Evolutionary conservation across 1,139 yeast species (phyloP).

Genomic region (Spencermartinsiella ligniputridi): DNA sequence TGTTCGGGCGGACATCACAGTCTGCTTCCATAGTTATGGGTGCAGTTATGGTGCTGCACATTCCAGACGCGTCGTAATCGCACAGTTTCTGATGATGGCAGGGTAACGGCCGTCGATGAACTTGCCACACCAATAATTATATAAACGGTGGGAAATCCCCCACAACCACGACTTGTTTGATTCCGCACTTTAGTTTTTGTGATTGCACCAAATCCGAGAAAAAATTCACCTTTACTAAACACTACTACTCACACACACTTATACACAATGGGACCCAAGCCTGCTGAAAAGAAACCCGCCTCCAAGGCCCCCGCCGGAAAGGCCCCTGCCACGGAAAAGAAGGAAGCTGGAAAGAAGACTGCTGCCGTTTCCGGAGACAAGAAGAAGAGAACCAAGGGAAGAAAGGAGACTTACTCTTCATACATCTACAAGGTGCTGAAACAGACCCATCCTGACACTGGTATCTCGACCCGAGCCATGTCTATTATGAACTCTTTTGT

Average conservation of each 20-base stretch:
- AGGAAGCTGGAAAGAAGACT: slow-evolving; percentile 94
- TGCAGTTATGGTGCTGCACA: background rate
- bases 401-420: slow-evolving; percentile 99
- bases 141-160: background rate
- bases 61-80: background rate
- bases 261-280: slow-evolving; percentile 85
- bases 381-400: slow-evolving; percentile 94
- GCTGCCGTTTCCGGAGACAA: slow-evolving; percentile 63
- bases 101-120: background rate
- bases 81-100: background rate
- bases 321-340: slow-evolving; percentile 83
- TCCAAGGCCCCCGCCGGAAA: slow-evolving; percentile 81
- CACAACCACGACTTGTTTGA: slow-evolving; percentile 15
- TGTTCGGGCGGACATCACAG: slow-evolving; percentile 16
- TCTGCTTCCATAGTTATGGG: background rate
- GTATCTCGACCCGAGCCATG: slow-evolving; percentile 99
- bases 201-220: slow-evolving; percentile 28
- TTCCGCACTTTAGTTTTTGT: slow-evolving; percentile 21
- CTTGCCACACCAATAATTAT: background rate
- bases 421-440: slow-evolving; percentile 97
- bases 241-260: slow-evolving; percentile 1
- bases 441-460: slow-evolving; percentile 99
- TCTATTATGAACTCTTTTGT: slow-evolving; percentile 98
- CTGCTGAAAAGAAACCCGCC: slow-evolving; percentile 77
- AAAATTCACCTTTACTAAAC: slow-evolving; percentile 22